Base-by-base conservation (phyloP, 179 eudicot species). In the Patellifolia procumbens region DNA sequence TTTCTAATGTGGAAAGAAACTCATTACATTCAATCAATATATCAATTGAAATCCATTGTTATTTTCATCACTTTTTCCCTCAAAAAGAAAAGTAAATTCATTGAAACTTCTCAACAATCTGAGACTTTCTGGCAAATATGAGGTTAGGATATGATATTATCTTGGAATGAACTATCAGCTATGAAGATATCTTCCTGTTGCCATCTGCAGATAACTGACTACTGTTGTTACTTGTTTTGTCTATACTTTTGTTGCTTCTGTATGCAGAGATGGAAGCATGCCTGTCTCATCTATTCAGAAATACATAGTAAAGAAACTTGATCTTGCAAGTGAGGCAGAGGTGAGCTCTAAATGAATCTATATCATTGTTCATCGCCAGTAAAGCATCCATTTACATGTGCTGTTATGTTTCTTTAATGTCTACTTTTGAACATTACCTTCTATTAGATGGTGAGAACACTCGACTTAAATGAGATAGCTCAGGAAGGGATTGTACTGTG, bases 211-310 rank as follows among this genome's bases (percentile, higher is more conserved):
- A 42, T 45, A 43, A 46, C 34, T 62, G 70, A 49, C 31, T 17
- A 51, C 39, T n/a, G 17, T 2, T 60, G 34, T 52, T 39, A 51
- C 31, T 73, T 13, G 68, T 42, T 45, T 26, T 51, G 52, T 22
- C 59, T 75, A 34, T 37, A 19, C 56, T 34, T 72, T 68, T 39
- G 64, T 76, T 31, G 10, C 63, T n/a, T 61, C 42, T 68, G 29
- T 37, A 53, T 56, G 53, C 84, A 94, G 98, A 91, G 88, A 94
- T 86, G 89, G 88, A 61, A 86, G 73, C 64, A 78, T 89, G 81
- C 87, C 93, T 32, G 94, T 88, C 53, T 94, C 92, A 17, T 81
- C 80, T 65, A 87, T 94, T 77, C 96, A 87, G 62, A 94, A 90
- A 76, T 94, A 92, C 81, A 85, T 94, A 26, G 78, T 74, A 66